Percentiles rank a stretch among this genome's conserved stretches.
phyloP scores from a whole-genome alignment of 2,329 filamentous ascomycete genomes.

The Cercospora sp. region DNA sequence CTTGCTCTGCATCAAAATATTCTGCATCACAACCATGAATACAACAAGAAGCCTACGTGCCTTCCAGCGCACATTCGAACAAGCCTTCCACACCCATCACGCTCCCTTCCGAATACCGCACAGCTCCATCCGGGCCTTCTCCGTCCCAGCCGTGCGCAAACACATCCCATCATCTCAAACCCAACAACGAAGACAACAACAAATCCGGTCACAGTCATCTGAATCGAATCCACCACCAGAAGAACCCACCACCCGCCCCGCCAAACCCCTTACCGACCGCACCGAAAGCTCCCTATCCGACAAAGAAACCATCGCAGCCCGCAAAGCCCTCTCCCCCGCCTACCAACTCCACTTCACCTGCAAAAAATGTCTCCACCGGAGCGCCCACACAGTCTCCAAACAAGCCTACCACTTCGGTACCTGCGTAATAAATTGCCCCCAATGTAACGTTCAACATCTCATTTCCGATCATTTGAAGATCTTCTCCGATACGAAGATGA shows the following conservation, averaged over 20 bases:
- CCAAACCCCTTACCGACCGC: conserved; percentile 36
- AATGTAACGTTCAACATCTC: conserved; percentile 82
- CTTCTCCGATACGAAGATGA: conserved; percentile 69
- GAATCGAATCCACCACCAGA: not conserved
- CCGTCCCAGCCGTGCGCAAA: conserved; percentile 12
- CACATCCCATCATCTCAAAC: conserved; percentile 9
- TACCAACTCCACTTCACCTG: conserved; percentile 94
- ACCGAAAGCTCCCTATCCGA: conserved; percentile 23
- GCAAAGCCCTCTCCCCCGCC: conserved; percentile 58
- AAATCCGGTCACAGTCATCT: conserved; percentile 20
- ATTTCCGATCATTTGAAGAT: conserved; percentile 89
- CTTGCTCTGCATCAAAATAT: not conserved
- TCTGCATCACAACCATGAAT: conserved; percentile 14
- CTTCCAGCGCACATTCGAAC: conserved; percentile 31
- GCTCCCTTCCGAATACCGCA: conserved; percentile 10
- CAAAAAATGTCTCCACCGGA: conserved; percentile 71
- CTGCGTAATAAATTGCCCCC: conserved; percentile 82
- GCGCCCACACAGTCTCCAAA: conserved; percentile 83
- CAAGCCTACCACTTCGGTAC: conserved; percentile 93
- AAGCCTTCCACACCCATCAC: conserved; percentile 40
- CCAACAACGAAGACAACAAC: conserved; percentile 16
- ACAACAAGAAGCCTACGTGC: conserved; percentile 37
- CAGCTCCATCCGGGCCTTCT: conserved; percentile 23
- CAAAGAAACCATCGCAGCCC: conserved; percentile 40
- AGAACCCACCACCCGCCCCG: not conserved